A percentile compares a stretch with the other conserved stretches of the same genome.
These are phyloP conservation scores for Psophocarpus tetragonolobus DNA, from an alignment of 306 rosid species.

Conservation along the genomic window DNA sequence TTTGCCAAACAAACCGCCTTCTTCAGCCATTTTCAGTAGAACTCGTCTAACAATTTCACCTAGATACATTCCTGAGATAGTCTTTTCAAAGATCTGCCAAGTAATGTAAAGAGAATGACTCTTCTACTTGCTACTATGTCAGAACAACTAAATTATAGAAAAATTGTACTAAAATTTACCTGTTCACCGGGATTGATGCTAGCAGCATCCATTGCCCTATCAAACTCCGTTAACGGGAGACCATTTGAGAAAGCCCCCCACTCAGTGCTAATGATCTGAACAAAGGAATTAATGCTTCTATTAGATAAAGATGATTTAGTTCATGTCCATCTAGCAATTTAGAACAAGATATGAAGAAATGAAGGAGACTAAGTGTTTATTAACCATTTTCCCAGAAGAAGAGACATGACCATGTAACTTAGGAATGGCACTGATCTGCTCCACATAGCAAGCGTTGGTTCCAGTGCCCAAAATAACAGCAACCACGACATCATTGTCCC, in stretches of 20 bases:
- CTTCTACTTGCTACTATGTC: background rate
- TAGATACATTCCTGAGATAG: constrained; percentile 92
- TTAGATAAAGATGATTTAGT: constrained; percentile 1
- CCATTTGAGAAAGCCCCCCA: constrained; percentile 89
- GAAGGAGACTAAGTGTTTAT: constrained; percentile 2
- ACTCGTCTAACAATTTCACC: constrained; percentile 90
- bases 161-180: constrained; percentile 46
- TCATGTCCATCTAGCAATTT: constrained; percentile 9
- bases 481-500: constrained; percentile 78
- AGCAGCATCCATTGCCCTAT: constrained; percentile 88
- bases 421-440: constrained; percentile 65
- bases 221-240: constrained; percentile 81
- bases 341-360: constrained; percentile 22
- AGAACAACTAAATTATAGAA: background rate
- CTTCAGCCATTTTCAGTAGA: constrained; percentile 65
- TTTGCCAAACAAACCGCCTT: constrained; percentile 61
- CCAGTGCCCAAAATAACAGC: constrained; percentile 98
- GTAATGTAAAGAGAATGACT: background rate
- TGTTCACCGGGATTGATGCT: constrained; percentile 95
- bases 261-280: constrained; percentile 85
- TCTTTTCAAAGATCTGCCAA: constrained; percentile 84
- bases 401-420: constrained; percentile 60
- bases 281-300: constrained; percentile 22
- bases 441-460: constrained; percentile 93
- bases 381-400: constrained; percentile 76